phyloP scores from a whole-genome alignment of 208 protist species.

The Paratrypanosoma confusum region DNA sequence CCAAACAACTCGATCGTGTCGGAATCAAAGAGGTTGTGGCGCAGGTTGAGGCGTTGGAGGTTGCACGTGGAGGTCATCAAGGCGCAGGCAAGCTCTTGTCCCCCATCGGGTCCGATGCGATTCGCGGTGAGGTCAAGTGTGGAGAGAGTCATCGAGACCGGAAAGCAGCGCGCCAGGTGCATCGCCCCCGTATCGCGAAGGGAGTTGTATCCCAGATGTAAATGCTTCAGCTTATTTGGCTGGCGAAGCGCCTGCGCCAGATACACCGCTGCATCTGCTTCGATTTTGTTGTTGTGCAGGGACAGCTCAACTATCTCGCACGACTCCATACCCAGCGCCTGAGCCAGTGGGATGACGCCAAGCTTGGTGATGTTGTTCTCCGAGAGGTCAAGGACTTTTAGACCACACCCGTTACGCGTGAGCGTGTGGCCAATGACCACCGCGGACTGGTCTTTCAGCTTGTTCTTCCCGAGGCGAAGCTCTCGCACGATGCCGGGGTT shows the following conservation, averaged over 20 bases:
- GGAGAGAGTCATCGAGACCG: slow-evolving; percentile 28
- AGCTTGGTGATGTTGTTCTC: slow-evolving; percentile 78
- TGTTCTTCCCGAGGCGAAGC: slow-evolving; percentile 75
- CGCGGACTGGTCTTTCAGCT: slow-evolving; percentile 71
- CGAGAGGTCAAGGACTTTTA: slow-evolving; percentile 82
- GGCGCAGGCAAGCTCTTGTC: slow-evolving; percentile 43
- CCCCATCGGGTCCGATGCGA: slow-evolving; percentile 62
- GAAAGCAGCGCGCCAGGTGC: slow-evolving; percentile 54
- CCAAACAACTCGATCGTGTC: slow-evolving; percentile 53
- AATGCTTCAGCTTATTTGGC: slow-evolving; percentile 57
- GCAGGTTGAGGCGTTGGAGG: slow-evolving; percentile 76
- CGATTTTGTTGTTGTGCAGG: slow-evolving; percentile 86
- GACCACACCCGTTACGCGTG: slow-evolving; percentile 50
- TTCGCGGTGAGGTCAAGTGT: slow-evolving; percentile 85
- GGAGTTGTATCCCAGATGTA: slow-evolving; percentile 84
- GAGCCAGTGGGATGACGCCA: slow-evolving; percentile 66
- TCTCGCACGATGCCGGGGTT: slow-evolving; percentile 73
- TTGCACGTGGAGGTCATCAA: slow-evolving; percentile 42
- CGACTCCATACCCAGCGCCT: slow-evolving; percentile 38
- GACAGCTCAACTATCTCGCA: slow-evolving; percentile 75
- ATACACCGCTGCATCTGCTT: slow-evolving; percentile 51
- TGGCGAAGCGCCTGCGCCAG: slow-evolving; percentile 44
- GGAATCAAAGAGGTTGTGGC: slow-evolving; percentile 74
- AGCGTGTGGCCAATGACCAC: slow-evolving; percentile 70
- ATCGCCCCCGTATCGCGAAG: slow-evolving; percentile 65